These are phyloP conservation scores for Giardia duodenalis DNA, from an alignment of 208 protist species.

Conservation along the genomic window DNA sequence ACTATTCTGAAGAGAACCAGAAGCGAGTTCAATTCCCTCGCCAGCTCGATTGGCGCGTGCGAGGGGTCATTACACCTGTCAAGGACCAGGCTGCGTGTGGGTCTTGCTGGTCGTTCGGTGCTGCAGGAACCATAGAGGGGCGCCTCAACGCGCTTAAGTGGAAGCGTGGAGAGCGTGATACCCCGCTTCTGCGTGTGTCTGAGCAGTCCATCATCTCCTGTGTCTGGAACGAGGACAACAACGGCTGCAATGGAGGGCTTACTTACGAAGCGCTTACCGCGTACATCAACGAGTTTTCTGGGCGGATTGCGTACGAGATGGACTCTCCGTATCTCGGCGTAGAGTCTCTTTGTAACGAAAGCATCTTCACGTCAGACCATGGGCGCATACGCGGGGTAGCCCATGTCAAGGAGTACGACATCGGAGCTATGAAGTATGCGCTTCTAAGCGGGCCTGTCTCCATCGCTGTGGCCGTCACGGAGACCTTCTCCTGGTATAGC, in stretches of 20 bases:
- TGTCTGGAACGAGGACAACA: background rate
- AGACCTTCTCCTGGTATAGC: background rate
- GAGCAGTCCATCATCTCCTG: conserved; percentile 13
- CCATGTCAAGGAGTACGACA: background rate
- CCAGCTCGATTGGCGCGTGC: conserved; percentile 1
- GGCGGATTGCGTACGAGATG: background rate
- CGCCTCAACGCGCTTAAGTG: background rate
- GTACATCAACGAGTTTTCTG: background rate
- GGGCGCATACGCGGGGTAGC: background rate
- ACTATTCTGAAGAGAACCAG: background rate
- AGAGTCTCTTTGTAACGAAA: background rate
- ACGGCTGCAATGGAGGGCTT: conserved; percentile 12
- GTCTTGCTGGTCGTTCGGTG: conserved; percentile 37
- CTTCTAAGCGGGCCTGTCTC: conserved; percentile 6
- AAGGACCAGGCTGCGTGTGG: conserved; percentile 38
- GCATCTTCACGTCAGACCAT: background rate
- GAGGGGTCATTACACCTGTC: conserved; percentile 17
- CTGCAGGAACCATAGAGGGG: conserved; percentile 33
- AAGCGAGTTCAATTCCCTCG: background rate
- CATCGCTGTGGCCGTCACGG: background rate
- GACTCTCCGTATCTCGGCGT: conserved; percentile 2
- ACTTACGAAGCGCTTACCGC: background rate
- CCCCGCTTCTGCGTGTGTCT: background rate
- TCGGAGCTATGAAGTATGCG: background rate
- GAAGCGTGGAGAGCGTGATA: background rate